phyloP scores from a whole-genome alignment of 768 basidiomycete genomes.

The Leccinum broughii region DNA sequence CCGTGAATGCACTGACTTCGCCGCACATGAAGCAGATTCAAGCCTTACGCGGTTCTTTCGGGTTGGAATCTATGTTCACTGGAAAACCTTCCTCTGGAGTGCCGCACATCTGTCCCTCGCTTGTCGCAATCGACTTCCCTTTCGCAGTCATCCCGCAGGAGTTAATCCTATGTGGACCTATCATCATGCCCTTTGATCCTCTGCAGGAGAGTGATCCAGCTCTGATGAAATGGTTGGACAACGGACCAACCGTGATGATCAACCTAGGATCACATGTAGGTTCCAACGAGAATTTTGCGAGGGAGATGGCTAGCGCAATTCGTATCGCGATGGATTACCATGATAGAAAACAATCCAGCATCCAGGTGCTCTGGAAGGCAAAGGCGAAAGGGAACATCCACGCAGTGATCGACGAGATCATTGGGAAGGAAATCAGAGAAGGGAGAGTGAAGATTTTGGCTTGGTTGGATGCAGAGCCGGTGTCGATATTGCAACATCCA shows the following conservation, averaged over 20 bases:
- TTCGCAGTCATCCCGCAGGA: constrained; percentile 10
- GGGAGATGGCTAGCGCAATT: constrained; percentile 8
- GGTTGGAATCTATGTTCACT: neutral
- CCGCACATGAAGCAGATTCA: neutral
- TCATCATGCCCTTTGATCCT: constrained; percentile 10
- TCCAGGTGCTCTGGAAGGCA: constrained; percentile 34
- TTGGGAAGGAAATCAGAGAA: constrained; percentile 10
- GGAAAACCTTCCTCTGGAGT: neutral
- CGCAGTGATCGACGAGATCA: neutral
- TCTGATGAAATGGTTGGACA: constrained; percentile 13
- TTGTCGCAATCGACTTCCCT: constrained; percentile 6
- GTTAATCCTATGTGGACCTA: constrained; percentile 10
- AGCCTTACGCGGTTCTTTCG: constrained; percentile 4
- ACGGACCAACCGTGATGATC: constrained; percentile 15
- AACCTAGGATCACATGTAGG: constrained; percentile 10
- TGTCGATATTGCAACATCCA: constrained; percentile 10
- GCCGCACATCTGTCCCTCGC: constrained; percentile 5
- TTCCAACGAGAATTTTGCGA: neutral
- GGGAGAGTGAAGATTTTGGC: constrained; percentile 11
- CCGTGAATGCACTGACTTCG: neutral
- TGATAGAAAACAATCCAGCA: neutral
- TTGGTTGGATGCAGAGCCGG: constrained; percentile 16
- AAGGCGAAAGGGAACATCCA: neutral
- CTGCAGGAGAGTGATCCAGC: constrained; percentile 10
- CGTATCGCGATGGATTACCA: constrained; percentile 9